These are phyloP conservation scores for Aureobasidium vineae DNA, from an alignment of 2,329 filamentous ascomycete genomes.

Conservation along the genomic window DNA sequence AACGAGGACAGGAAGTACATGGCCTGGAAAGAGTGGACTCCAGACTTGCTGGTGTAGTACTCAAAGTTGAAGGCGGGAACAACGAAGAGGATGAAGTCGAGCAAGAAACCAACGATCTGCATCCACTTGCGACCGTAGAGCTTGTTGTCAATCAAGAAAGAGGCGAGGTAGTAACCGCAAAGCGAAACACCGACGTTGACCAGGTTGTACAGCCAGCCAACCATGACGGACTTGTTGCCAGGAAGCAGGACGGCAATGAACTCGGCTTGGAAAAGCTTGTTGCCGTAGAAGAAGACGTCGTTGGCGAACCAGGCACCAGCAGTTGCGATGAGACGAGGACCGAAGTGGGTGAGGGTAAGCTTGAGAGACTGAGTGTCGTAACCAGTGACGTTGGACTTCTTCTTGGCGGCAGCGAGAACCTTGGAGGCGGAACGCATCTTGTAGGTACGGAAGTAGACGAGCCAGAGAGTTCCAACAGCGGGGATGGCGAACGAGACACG, in stretches of 20 bases:
- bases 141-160: constrained; percentile 90
- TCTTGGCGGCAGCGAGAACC: constrained; percentile 78
- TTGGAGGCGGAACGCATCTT: constrained; percentile 90
- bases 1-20: constrained; percentile 99
- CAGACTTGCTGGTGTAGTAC: constrained; percentile 69
- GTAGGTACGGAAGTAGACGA: constrained; percentile 92
- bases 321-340: constrained; percentile 80
- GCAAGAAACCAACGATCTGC: constrained; percentile 91
- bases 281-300: constrained; percentile 98
- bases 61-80: constrained; percentile 84
- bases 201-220: constrained; percentile 87
- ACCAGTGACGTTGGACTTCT: constrained; percentile 80
- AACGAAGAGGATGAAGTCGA: constrained; percentile 91
- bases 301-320: constrained; percentile 92
- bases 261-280: constrained; percentile 92
- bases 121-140: constrained; percentile 94
- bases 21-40: constrained; percentile 88
- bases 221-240: constrained; percentile 70
- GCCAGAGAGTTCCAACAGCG: constrained; percentile 86
- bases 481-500: constrained; percentile 90
- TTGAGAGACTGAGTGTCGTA: constrained; percentile 85
- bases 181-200: constrained; percentile 87
- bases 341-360: constrained; percentile 78
- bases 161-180: constrained; percentile 84
- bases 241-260: constrained; percentile 82